Base-by-base conservation (phyloP, 2,329 filamentous ascomycete genomes). In the Alternaria arbusti region DNA sequence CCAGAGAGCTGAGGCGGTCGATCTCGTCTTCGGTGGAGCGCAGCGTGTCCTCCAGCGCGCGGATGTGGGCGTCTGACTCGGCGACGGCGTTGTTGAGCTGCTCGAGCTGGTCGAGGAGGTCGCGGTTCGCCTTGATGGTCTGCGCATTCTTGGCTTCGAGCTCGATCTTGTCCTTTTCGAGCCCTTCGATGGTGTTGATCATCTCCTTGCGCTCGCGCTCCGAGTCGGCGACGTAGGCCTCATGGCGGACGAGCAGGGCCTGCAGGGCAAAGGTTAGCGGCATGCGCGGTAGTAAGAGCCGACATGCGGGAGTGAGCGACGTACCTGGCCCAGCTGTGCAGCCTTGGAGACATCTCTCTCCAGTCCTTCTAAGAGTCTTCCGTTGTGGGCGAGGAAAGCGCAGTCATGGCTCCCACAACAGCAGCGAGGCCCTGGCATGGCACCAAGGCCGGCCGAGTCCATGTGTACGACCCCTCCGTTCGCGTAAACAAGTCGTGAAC, bases 151-250 rank as follows among this genome's bases (percentile, higher is more conserved):
- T 87, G 45, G 85, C 84, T 80, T 97, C 92, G 65, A 96, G 87
- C 49, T 75, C 75, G 57, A 78, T 70, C 82, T 97, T 97, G 70
- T 90, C 86, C 54, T 79, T 80, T 82, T 97, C 93, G 56, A 99
- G 85, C 67, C 86, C 86, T 71, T 91, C 90, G 77, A 97, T 94
- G 65, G 88, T 91, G 50, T 84, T 81, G 47, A 88, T 86, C 81
- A 97, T 89, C 65, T 90, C 88, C 65, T 86, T 83, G 64, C 94
- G 91, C 78, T 97, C 94, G 71, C 89, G 89, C 84, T 97, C 94
- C 63, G 94, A 93, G 79, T 97, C 93, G 71, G 90, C 90, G 86
- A 97, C 95, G 81, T 97, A 97, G 63, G 92, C 89, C 84, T 98
- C 94, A 87, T 99, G 94, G 74, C 95, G 91, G 68, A 91, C 89